These are phyloP conservation scores for Anthracocystis panici-leucophaei DNA, from an alignment of 1,284 basidiomycete species.

Conservation along the genomic window DNA sequence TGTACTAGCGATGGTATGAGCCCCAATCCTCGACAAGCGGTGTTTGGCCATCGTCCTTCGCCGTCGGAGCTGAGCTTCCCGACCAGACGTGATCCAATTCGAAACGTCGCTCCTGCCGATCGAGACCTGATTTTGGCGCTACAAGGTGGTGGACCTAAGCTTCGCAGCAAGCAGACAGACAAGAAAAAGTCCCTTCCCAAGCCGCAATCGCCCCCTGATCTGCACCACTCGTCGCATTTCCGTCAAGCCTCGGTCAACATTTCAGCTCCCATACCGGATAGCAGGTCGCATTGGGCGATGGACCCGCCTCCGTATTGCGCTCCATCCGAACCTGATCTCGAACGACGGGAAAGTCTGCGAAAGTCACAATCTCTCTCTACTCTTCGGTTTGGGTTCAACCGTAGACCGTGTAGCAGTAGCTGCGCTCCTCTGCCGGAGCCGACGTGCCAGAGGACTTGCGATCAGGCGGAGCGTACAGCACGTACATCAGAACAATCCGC, in stretches of 20 bases:
- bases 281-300: not conserved
- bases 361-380: slow-evolving; percentile 31
- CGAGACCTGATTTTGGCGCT: slow-evolving; percentile 25
- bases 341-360: slow-evolving; percentile 9
- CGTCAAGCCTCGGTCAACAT: slow-evolving; percentile 2
- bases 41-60: slow-evolving; percentile 30
- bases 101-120: slow-evolving; percentile 8
- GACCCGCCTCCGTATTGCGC: slow-evolving; percentile 25
- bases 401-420: slow-evolving; percentile 5
- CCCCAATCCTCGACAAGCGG: slow-evolving; percentile 23
- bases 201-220: not conserved
- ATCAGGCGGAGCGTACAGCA: not conserved
- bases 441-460: not conserved
- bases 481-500: slow-evolving; percentile 1
- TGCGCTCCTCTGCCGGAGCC: not conserved
- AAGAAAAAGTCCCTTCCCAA: slow-evolving; percentile 16
- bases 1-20: slow-evolving; percentile 21
- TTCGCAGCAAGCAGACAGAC: slow-evolving; percentile 7
- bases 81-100: not conserved
- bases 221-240: not conserved
- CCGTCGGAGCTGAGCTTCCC: slow-evolving; percentile 19
- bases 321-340: not conserved
- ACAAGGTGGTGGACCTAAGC: slow-evolving; percentile 8
- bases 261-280: not conserved
- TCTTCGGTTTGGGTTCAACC: slow-evolving; percentile 15